Evolutionary conservation across 148 eudicot species (phyloP).

Genomic region (Camellia japonica): DNA sequence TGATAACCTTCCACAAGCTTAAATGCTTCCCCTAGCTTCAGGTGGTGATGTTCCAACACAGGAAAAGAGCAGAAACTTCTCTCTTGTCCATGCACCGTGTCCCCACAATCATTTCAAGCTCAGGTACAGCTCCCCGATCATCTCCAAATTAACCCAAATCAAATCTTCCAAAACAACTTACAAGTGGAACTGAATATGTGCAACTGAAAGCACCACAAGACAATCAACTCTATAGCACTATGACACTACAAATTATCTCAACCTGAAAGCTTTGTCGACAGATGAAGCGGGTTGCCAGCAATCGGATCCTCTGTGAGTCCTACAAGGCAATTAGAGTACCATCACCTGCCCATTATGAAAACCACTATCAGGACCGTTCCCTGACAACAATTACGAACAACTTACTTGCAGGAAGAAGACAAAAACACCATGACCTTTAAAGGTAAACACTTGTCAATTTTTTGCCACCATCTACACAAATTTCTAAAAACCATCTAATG

Average conservation of each 20-base stretch:
- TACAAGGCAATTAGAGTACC: conserved; percentile 7
- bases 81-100: conserved; percentile 40
- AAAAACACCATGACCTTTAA: conserved; percentile 20
- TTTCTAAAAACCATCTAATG: background rate
- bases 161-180: conserved; percentile 5
- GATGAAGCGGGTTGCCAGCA: conserved; percentile 16
- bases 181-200: background rate
- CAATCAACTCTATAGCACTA: background rate
- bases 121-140: conserved; percentile 12
- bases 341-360: conserved; percentile 37
- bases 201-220: conserved; percentile 13
- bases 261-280: conserved; percentile 12
- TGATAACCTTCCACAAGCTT: conserved; percentile 15
- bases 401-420: conserved; percentile 14
- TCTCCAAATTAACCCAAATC: conserved; percentile 11
- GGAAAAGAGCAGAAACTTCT: conserved; percentile 30
- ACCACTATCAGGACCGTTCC: conserved; percentile 26
- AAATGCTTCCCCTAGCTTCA: conserved; percentile 30
- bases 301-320: conserved; percentile 18
- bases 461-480: background rate
- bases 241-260: background rate
- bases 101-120: conserved; percentile 42
- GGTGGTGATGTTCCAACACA: conserved; percentile 20
- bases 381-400: background rate
- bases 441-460: conserved; percentile 4